Evolutionary conservation across 2,329 filamentous ascomycete species (phyloP), one percentile per base, ranked within the genome.

Genomic region (Pyricularia pennisetigena): DNA sequence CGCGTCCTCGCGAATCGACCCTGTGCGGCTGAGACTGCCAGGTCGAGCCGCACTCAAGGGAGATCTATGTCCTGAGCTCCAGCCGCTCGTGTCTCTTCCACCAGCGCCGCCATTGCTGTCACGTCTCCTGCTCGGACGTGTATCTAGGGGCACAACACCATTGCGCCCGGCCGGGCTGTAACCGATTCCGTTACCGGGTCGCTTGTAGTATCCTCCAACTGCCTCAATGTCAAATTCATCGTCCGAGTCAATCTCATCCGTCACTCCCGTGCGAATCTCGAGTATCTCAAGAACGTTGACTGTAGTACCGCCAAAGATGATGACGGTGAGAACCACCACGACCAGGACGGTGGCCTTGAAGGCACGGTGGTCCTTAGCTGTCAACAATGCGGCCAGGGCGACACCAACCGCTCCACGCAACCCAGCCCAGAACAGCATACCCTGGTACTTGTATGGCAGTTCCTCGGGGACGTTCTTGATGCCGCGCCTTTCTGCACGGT

Each of bases 351-450:
- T 99, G 7, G 95, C 95, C 73, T 93, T 90, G 49, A 99, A 83
- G 0, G 93, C 92, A 69, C 89, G 90, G 0, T 88, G 89, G 75
- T 97, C 95, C 67, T 89, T 87, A 64, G 94, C 95, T 0, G 87
- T 89, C 64, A 99, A 85, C 29, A 96, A 90, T 26, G 94, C 94
- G 35, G 95, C 95, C 64, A 99, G 83, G 1, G 95, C 95, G 49
- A 99, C 95, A 69, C 95, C 95, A 73, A 99, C 95, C 64, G 95
- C 95, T 74, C 95, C 95, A 71, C 95, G 92, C 32, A 99, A 84
- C 29, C 95, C 95, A 20, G 95, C 95, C 95, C 95, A 99, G 81
- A 97, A 99, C n/a, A 99, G 87, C 95, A 99, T 98, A n/a, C 91
- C 93, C 79, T 98, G 95, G 79, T 98, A 97, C 73, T 92, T 93